Evolutionary conservation across 345 rosid species (phyloP).

Genomic region (Angophora floribunda): DNA sequence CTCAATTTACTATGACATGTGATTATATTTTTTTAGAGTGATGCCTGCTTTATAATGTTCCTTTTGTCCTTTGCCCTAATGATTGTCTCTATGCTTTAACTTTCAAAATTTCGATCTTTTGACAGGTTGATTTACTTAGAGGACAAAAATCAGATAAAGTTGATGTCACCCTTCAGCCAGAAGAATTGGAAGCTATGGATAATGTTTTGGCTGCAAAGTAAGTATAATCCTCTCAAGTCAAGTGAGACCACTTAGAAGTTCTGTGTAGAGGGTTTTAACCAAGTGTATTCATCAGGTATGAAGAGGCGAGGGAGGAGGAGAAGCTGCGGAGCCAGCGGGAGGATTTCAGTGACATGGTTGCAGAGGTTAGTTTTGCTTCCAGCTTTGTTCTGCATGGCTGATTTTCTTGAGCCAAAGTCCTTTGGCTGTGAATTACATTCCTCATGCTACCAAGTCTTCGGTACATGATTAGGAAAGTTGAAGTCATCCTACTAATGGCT

Average conservation of each 20-base stretch:
- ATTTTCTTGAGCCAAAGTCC: neutral
- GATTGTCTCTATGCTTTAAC: neutral
- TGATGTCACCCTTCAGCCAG: conserved; percentile 83
- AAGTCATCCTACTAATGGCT: neutral
- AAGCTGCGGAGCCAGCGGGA: conserved; percentile 84
- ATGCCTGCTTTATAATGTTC: neutral
- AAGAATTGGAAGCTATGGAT: conserved; percentile 85
- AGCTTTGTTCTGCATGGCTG: neutral
- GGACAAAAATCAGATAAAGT: conserved; percentile 92
- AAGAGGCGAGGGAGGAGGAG: conserved; percentile 98
- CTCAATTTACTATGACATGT: neutral
- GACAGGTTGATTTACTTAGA: conserved; percentile 89
- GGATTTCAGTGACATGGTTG: conserved; percentile 98
- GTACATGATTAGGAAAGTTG: neutral
- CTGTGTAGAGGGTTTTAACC: neutral
- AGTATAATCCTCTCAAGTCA: conserved; percentile 8
- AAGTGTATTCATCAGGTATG: conserved; percentile 43
- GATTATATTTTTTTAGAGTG: neutral
- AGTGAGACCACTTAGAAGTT: neutral
- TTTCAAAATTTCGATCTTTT: neutral
- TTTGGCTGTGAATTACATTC: neutral
- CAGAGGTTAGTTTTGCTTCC: conserved; percentile 52
- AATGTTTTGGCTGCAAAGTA: conserved; percentile 93
- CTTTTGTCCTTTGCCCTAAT: neutral
- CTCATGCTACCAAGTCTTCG: neutral